Evolutionary conservation across 176 grass and related monocot genomes (phyloP).

Genomic region (Triticum turgidum): DNA sequence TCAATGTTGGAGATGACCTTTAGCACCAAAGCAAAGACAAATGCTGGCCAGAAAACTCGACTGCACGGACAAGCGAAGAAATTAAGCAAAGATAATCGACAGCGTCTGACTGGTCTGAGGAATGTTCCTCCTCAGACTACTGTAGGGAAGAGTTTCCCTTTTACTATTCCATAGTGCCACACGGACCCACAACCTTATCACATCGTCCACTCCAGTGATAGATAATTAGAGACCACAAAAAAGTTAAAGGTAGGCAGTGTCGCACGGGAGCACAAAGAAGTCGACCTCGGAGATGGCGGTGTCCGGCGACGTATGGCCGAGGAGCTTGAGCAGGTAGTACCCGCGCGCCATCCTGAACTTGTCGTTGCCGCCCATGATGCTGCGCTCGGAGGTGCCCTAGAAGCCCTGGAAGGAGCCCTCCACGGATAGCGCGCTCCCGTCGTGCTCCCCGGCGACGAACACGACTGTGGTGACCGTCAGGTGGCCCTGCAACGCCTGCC

Average conservation of each 20-base stretch:
- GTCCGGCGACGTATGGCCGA: neutral
- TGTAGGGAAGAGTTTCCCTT: too few relatives aligned
- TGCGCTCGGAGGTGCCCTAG: neutral
- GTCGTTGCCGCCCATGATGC: constrained; percentile 14
- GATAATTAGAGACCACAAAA: too few relatives aligned
- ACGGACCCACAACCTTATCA: too few relatives aligned
- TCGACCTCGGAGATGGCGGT: neutral
- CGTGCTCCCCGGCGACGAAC: constrained; percentile 14
- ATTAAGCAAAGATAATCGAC: neutral
- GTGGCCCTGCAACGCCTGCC: neutral
- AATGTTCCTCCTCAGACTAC: too few relatives aligned
- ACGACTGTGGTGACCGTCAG: neutral
- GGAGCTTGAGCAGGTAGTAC: constrained; percentile 3
- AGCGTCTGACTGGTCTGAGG: too few relatives aligned
- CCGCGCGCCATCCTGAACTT: constrained; percentile 27
- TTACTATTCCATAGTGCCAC: too few relatives aligned
- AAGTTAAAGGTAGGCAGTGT: neutral
- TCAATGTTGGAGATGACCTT: too few relatives aligned
- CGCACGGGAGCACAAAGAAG: neutral
- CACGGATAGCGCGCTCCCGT: constrained; percentile 8
- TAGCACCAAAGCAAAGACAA: too few relatives aligned
- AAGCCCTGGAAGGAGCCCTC: neutral
- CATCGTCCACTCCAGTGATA: neutral
- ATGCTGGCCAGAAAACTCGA: neutral
- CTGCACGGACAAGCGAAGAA: neutral